Evolutionary conservation across 306 rosid species (phyloP).

Genomic region (Quercus robur): DNA sequence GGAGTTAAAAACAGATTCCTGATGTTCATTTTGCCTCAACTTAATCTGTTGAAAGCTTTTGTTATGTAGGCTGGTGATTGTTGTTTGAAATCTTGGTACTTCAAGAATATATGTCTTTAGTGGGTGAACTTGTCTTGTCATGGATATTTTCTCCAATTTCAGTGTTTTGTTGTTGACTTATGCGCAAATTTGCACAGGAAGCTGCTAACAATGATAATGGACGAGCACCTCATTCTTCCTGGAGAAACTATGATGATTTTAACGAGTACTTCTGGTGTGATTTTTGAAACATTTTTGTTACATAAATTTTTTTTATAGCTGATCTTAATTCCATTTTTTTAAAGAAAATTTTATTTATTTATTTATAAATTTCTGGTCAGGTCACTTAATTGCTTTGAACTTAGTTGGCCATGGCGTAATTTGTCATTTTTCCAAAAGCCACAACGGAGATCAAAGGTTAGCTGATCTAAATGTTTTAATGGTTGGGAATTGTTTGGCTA

Average conservation of each 20-base stretch:
- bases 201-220: constrained; percentile 81
- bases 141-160: not conserved
- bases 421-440: constrained; percentile 79
- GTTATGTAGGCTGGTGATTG: too few species aligned
- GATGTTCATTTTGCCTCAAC: not conserved
- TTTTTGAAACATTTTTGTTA: not conserved
- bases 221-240: constrained; percentile 87
- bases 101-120: not conserved
- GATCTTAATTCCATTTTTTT: not conserved
- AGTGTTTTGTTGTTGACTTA: constrained; percentile 6
- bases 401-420: constrained; percentile 91
- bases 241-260: constrained; percentile 98
- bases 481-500: not conserved
- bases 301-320: constrained; percentile 3
- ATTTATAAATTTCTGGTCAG: constrained; percentile 26
- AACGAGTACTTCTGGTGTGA: constrained; percentile 91
- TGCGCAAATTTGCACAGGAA: constrained; percentile 55
- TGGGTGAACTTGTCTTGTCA: not conserved
- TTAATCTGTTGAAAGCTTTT: too few species aligned
- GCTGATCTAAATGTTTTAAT: constrained; percentile 15
- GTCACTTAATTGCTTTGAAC: constrained; percentile 87
- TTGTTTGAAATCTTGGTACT: not conserved
- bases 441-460: constrained; percentile 61
- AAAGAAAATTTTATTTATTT: too few species aligned
- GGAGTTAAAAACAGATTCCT: not conserved